Base-by-base conservation (phyloP, 2,329 filamentous ascomycete genomes). In the Onygenales sp. region DNA sequence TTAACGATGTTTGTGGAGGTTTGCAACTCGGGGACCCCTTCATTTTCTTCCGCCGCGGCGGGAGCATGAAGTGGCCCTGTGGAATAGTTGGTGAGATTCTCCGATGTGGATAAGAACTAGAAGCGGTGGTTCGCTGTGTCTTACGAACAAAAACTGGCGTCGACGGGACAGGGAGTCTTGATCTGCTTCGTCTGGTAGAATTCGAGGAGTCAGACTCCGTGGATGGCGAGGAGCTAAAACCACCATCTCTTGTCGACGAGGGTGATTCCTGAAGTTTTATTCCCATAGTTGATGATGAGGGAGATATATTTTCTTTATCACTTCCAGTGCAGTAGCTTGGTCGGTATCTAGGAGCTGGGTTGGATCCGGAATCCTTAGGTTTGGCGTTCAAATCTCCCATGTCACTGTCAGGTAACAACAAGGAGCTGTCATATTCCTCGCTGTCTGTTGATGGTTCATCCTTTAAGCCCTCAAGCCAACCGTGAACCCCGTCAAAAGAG, bases 91-190 rank as follows among this genome's bases (percentile, higher is more conserved):
- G 43, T n/a, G 44, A 45, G 33, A 52, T 48, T 11, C 17, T 27
- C n/a, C 37, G 11, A n/a, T 34, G 10, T n/a, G 27, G 10, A 17
- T 52, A 9, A 21, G 33, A 8, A 6, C 36, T 52, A 11, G 33
- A 36, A 32, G 32, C 37, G n/a, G 6, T 32, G 10, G 33, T 36
- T 42, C 27, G 32, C 4, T 31, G 51, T 6, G 51, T 14, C 33
- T 52, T 52, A 34, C 43, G 51, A 7, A 52, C 42, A 6, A 52
- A 31, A 39, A 52, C 37, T 11, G 43, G 43, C 14, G 51, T 48
- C 17, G 42, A 37, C 31, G 44, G 32, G 13, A 31, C 14, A 17
- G 14, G 21, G 10, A 40, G 10, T 8, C 39, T 45, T 13, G 42
- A 47, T 40, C n/a, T 44, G 36, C n/a, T 4, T 11, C 32, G 17